Conservation (phyloP, 129 eudicot species). For the Flaveria robusta region DNA sequence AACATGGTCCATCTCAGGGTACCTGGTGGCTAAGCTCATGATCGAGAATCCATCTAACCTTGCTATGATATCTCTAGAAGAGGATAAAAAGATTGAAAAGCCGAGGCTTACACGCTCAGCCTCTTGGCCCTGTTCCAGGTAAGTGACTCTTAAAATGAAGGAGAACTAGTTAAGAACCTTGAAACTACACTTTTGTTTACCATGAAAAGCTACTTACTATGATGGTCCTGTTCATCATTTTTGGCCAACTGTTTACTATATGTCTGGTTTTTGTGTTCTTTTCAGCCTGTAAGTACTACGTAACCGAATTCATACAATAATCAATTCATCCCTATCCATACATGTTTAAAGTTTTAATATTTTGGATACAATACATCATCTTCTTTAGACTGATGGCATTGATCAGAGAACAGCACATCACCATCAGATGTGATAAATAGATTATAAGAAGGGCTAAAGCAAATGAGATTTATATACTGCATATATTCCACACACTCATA, state of each 20-base stretch:
- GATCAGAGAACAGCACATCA: not conserved
- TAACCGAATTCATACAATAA: not conserved
- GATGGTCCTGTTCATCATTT: constrained; percentile 8
- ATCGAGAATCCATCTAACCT: constrained; percentile 58
- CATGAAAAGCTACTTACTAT: constrained; percentile 8
- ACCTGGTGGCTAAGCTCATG: constrained; percentile 60
- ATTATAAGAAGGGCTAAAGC: not conserved
- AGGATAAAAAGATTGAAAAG: constrained; percentile 41
- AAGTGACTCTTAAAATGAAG: not conserved
- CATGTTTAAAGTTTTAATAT: not conserved
- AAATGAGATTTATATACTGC: too few relatives aligned
- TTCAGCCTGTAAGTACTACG: not conserved
- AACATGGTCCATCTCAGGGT: constrained; percentile 68
- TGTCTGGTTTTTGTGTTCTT: not conserved
- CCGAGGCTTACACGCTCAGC: constrained; percentile 19
- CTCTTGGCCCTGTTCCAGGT: constrained; percentile 10
- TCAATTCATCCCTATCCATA: not conserved
- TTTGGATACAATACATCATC: not conserved
- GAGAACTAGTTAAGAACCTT: not conserved
- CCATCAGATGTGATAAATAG: not conserved
- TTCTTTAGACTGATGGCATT: not conserved
- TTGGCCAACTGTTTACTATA: constrained; percentile 1
- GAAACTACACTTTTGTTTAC: not conserved
- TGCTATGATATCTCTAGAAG: constrained; percentile 52
- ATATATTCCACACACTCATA: too few relatives aligned